Evolutionary conservation across 1,284 basidiomycete species (phyloP).

Genomic region (Stereum hirsutum): DNA sequence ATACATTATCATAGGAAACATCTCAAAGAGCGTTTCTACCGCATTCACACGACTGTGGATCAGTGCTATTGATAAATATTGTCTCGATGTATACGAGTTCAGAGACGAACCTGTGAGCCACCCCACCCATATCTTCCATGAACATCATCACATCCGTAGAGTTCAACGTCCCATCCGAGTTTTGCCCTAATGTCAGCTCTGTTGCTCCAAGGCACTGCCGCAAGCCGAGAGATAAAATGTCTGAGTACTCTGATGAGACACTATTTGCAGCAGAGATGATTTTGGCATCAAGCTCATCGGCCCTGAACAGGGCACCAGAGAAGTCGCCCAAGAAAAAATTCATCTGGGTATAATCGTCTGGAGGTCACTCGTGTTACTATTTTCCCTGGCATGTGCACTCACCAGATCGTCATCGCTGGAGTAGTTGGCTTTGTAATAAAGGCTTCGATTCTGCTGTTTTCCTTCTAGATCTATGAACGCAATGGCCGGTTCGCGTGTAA

Average conservation of each 20-base stretch:
- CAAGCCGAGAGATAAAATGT: slow-evolving; percentile 29
- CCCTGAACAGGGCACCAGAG: slow-evolving; percentile 12
- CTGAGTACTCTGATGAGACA: slow-evolving; percentile 26
- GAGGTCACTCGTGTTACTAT: too few relatives aligned
- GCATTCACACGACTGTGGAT: slow-evolving; percentile 28
- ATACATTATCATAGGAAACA: slow-evolving; percentile 37
- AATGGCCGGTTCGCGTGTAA: slow-evolving; percentile 23
- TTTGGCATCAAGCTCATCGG: slow-evolving; percentile 16
- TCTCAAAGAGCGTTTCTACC: slow-evolving; percentile 37
- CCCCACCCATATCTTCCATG: slow-evolving; percentile 33
- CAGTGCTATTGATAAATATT: background rate
- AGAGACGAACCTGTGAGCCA: slow-evolving; percentile 1
- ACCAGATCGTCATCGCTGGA: slow-evolving; percentile 11
- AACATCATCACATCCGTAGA: slow-evolving; percentile 34
- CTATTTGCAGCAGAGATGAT: slow-evolving; percentile 14
- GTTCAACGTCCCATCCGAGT: slow-evolving; percentile 23
- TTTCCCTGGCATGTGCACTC: slow-evolving; percentile 1
- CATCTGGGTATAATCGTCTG: slow-evolving; percentile 15
- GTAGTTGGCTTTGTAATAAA: slow-evolving; percentile 17
- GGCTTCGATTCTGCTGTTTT: slow-evolving; percentile 11
- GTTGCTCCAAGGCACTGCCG: slow-evolving; percentile 31
- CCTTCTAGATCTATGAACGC: slow-evolving; percentile 13
- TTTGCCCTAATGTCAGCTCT: slow-evolving; percentile 25
- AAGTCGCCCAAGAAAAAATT: slow-evolving; percentile 18
- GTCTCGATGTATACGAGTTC: too few relatives aligned